Conservation (phyloP, 306 rosid species). For the Corylus heterophylla region DNA sequence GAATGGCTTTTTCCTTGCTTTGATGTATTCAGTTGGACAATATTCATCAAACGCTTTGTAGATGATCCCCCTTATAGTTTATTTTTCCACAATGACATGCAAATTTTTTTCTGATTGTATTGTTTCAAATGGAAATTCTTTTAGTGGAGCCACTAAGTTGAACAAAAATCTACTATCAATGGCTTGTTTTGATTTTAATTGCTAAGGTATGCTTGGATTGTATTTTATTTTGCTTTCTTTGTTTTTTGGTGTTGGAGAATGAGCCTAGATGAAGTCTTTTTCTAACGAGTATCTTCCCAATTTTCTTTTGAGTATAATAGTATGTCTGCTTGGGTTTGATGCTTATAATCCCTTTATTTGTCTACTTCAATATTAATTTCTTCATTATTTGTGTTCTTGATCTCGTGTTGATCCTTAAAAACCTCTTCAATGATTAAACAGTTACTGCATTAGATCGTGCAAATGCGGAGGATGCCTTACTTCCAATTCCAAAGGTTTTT, state of each 20-base stretch:
- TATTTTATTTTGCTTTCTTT: background rate
- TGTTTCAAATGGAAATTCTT: background rate
- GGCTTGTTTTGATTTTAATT: background rate
- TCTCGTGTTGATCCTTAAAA: slow-evolving; percentile 29
- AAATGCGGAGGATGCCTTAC: slow-evolving; percentile 89
- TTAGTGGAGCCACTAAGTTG: background rate
- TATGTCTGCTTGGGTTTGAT: slow-evolving; percentile 21
- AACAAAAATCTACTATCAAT: background rate
- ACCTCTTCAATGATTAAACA: slow-evolving; percentile 45
- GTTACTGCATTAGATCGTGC: slow-evolving; percentile 85
- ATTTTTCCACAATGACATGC: background rate
- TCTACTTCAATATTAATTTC: slow-evolving; percentile 3
- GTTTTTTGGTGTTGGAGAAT: background rate
- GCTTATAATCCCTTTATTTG: slow-evolving; percentile 8
- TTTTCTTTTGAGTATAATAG: background rate
- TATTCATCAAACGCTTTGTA: background rate
- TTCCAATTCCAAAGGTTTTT: slow-evolving; percentile 75
- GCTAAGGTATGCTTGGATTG: slow-evolving; percentile 18
- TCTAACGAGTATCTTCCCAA: too few species aligned
- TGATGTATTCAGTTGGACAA: background rate
- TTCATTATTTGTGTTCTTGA: slow-evolving; percentile 5
- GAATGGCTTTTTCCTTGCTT: background rate
- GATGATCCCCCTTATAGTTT: background rate
- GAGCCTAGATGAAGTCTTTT: background rate
- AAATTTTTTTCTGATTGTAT: background rate